Conservation (phyloP, 306 rosid species). For the Sicyos edulis region DNA sequence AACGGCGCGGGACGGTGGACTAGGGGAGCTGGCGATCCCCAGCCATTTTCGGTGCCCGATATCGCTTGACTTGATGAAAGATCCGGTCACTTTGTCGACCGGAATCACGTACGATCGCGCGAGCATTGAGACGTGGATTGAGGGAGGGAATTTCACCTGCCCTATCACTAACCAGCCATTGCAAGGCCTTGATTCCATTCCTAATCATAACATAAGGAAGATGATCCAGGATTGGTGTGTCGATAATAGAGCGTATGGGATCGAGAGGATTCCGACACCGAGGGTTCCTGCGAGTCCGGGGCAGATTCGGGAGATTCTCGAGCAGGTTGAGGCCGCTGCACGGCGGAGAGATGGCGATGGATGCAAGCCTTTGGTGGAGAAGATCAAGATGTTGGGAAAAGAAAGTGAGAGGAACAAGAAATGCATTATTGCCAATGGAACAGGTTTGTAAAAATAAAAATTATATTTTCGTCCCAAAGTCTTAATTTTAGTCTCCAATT, state of each 20-base stretch:
- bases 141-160: constrained; percentile 39
- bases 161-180: constrained; percentile 41
- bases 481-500: no score
- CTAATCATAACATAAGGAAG: constrained; percentile 43
- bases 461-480: no score
- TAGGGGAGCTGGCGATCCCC: constrained; percentile 35
- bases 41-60: constrained; percentile 45
- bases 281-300: constrained; percentile 26
- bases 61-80: constrained; percentile 49
- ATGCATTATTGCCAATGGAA: constrained; percentile 26
- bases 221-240: constrained; percentile 58
- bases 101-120: constrained; percentile 49
- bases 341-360: not conserved
- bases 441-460: constrained; percentile 7
- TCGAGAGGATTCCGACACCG: constrained; percentile 48
- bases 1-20: not conserved
- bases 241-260: constrained; percentile 30
- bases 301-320: constrained; percentile 26
- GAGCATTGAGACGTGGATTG: constrained; percentile 50
- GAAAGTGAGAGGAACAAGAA: constrained; percentile 46
- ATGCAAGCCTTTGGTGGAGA: constrained; percentile 26
- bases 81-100: constrained; percentile 46
- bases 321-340: constrained; percentile 11
- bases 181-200: constrained; percentile 31
- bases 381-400: constrained; percentile 24